Conservation (phyloP, 441 rosid species). For the Kokia cookei region DNA sequence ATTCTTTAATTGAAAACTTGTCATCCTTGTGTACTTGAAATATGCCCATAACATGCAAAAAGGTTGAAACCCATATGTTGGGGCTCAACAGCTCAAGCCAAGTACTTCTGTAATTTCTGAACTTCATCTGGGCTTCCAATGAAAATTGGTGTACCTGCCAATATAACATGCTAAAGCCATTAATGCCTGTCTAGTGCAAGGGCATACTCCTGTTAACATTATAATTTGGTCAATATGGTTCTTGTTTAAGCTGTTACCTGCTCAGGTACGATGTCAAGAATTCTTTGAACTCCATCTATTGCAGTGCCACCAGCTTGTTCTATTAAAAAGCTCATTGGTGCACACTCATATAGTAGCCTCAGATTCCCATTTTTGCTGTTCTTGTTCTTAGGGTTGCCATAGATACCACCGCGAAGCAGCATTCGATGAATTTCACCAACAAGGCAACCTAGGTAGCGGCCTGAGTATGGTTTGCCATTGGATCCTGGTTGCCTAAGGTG, state of each 20-base stretch:
- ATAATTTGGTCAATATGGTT: background rate
- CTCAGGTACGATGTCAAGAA: conserved; percentile 68
- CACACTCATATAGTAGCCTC: conserved; percentile 85
- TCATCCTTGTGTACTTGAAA: background rate
- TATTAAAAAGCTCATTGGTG: conserved; percentile 91
- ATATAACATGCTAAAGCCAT: background rate
- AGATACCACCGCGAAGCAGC: conserved; percentile 78
- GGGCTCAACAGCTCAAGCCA: conserved; percentile 16
- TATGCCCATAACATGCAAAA: background rate
- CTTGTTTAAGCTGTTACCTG: conserved; percentile 1
- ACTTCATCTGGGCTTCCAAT: conserved; percentile 35
- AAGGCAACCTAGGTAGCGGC: conserved; percentile 84
- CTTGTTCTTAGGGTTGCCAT: conserved; percentile 83
- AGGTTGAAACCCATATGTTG: background rate
- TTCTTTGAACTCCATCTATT: conserved; percentile 73
- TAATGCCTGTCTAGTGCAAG: background rate
- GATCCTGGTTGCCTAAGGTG: conserved; percentile 87
- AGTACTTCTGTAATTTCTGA: conserved; percentile 21
- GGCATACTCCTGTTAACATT: background rate
- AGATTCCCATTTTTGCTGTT: conserved; percentile 89
- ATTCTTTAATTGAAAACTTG: background rate
- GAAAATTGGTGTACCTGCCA: conserved; percentile 31
- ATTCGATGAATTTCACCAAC: conserved; percentile 93
- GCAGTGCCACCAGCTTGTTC: conserved; percentile 97
- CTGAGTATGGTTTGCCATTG: conserved; percentile 77